These are phyloP conservation scores for Mrakia gelida DNA, from an alignment of 768 basidiomycete species.

Conservation along the genomic window DNA sequence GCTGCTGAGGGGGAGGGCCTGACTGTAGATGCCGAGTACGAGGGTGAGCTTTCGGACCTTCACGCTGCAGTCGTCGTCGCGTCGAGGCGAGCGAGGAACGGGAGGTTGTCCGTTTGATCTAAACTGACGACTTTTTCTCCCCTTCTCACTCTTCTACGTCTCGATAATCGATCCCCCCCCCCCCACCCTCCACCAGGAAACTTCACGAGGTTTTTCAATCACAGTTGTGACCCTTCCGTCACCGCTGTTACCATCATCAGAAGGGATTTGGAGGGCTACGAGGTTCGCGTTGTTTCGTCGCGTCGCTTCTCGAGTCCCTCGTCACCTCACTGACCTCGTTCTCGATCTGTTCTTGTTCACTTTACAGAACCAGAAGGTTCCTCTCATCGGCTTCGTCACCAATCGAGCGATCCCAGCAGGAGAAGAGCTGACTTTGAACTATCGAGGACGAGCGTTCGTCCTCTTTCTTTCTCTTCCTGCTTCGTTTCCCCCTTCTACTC, in stretches of 20 bases:
- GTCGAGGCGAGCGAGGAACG: no score
- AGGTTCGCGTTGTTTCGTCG: not conserved
- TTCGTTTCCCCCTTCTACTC: no score
- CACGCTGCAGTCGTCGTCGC: no score
- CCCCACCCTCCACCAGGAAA: not conserved
- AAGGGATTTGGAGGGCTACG: not conserved
- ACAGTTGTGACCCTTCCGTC: not conserved
- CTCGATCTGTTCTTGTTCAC: no score
- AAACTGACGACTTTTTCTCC: not conserved
- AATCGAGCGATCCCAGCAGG: not conserved
- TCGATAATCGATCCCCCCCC: no score
- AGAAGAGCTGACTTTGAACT: not conserved
- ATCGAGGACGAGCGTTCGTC: not conserved
- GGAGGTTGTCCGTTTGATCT: not conserved
- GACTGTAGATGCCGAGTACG: not conserved
- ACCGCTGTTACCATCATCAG: not conserved
- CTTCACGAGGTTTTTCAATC: not conserved
- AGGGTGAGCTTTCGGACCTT: not conserved
- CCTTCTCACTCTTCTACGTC: not conserved
- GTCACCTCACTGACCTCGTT: no score
- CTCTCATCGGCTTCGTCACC: not conserved
- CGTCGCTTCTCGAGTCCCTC: not conserved
- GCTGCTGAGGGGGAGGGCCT: not conserved
- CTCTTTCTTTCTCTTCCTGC: no score
- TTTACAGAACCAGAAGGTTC: not conserved